Conservation (phyloP, 495 filamentous ascomycete species). For the Podospora sp. region DNA sequence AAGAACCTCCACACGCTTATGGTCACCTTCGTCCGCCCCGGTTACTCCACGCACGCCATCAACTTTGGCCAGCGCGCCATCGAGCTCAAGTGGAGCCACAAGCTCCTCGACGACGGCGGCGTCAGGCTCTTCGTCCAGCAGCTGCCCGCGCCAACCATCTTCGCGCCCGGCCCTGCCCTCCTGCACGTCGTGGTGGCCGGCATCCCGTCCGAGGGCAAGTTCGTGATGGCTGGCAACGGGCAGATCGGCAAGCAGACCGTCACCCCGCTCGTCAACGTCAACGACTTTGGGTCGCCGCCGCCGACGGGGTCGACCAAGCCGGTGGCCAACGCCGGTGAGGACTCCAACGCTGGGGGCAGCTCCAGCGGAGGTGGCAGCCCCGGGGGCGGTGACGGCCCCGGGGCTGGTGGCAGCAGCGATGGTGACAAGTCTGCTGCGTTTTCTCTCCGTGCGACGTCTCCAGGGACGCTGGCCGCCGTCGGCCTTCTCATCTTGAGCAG, state of each 20-base stretch:
- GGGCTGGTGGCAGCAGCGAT: neutral
- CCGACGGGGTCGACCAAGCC: constrained; percentile 3
- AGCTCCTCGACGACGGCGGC: constrained; percentile 10
- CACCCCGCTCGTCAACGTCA: neutral
- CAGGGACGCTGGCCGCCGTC: neutral
- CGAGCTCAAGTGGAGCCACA: constrained; percentile 14
- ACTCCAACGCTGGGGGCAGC: constrained; percentile 3
- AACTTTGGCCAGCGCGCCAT: constrained; percentile 19
- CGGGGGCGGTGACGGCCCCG: neutral
- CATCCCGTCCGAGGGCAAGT: constrained; percentile 18
- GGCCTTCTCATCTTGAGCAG: neutral
- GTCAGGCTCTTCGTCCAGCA: constrained; percentile 13
- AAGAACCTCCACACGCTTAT: constrained; percentile 13
- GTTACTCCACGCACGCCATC: constrained; percentile 18
- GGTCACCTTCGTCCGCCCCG: constrained; percentile 13
- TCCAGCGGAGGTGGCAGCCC: neutral
- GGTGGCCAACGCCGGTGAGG: constrained; percentile 1
- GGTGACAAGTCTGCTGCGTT: constrained; percentile 10
- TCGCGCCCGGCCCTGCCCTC: constrained; percentile 15
- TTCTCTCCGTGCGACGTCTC: neutral
- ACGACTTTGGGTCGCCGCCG: neutral
- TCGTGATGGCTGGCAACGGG: constrained; percentile 16
- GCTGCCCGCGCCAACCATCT: constrained; percentile 15
- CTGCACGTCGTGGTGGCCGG: constrained; percentile 16
- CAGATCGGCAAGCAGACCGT: constrained; percentile 15